Evolutionary conservation across 176 grass and related monocot species (phyloP).

Genomic region (Bromus sterilis): DNA sequence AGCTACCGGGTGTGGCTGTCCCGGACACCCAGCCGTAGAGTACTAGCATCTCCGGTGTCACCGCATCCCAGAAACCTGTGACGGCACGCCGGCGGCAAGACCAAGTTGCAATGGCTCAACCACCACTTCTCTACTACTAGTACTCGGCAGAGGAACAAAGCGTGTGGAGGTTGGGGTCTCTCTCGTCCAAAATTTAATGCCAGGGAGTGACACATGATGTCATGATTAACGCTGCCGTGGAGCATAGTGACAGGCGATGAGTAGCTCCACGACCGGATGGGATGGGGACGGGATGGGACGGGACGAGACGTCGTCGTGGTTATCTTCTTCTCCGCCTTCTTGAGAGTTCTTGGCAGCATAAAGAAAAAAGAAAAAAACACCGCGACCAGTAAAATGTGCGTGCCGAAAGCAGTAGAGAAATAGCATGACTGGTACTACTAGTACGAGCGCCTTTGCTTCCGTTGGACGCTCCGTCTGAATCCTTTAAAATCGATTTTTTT

Average conservation of each 20-base stretch:
- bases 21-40: too few relatives aligned
- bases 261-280: neutral
- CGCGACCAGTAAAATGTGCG: neutral
- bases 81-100: too few relatives aligned
- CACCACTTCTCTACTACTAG: too few relatives aligned
- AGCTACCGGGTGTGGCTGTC: too few relatives aligned
- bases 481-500: too few relatives aligned
- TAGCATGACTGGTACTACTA: neutral
- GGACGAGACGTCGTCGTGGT: neutral
- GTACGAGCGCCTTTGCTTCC: conserved; percentile 4
- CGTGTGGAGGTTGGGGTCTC: too few relatives aligned
- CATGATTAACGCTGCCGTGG: neutral
- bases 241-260: neutral
- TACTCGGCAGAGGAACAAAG: too few relatives aligned
- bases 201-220: neutral
- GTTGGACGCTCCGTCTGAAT: conserved; percentile 2
- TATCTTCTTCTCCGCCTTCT: neutral
- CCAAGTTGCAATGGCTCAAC: too few relatives aligned
- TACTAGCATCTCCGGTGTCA: too few relatives aligned
- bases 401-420: neutral
- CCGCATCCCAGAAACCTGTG: too few relatives aligned
- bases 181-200: too few relatives aligned
- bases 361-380: neutral
- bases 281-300: neutral
- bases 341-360: neutral